Base-by-base conservation (phyloP, 176 grass and related monocot species). In the Oryza coarctata region DNA sequence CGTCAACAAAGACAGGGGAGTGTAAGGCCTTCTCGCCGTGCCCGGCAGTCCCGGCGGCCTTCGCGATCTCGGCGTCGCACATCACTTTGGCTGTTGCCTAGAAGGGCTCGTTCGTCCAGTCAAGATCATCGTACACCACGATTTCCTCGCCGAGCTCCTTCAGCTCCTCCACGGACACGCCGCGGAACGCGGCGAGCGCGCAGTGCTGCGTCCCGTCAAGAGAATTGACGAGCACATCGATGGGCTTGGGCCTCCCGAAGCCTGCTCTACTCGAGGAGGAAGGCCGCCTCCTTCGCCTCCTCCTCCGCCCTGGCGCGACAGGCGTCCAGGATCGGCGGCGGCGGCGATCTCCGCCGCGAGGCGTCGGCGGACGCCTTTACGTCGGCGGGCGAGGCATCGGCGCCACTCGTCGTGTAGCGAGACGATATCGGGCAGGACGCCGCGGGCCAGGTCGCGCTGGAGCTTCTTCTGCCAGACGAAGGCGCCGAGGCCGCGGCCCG, bases 381-480 rank as follows among this genome's bases (percentile, higher is more conserved):
- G 26, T 12, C 49, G 34, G 27, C 82, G 72, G 7, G 76, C 82
- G 17, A 88, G 67, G 72, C 82, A 78, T 29, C 86, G 50, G 12
- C 67, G 43, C 8, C 61, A 66, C 79, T 85, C 85, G 3, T 40
- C 63, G 23, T 75, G 63, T 28, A 65, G 20, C 0, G 75, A 87
- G 7, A 75, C 61, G 36, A 80, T 76, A 50, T 18, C 74, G 4
- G 70, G 67, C 40, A 79, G 47, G 69, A 83, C 12, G 68, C 89
- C 85, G 63, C 49, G 80, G 64, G 63, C 28, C 47, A 80, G 88
- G 25, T 90, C 84, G 27, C 35, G 69, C 50, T 90, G 80, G 4
- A 87, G 75, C 74, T 84, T 87, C 75, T 80, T 84, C 12, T 22
- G 38, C 89, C 80, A 91, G 65, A 85, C 77, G 35, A 85, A 91